These are phyloP conservation scores for Dendrobium chrysotoxum DNA, from an alignment of 106 monocot genomes.

Conservation along the genomic window DNA sequence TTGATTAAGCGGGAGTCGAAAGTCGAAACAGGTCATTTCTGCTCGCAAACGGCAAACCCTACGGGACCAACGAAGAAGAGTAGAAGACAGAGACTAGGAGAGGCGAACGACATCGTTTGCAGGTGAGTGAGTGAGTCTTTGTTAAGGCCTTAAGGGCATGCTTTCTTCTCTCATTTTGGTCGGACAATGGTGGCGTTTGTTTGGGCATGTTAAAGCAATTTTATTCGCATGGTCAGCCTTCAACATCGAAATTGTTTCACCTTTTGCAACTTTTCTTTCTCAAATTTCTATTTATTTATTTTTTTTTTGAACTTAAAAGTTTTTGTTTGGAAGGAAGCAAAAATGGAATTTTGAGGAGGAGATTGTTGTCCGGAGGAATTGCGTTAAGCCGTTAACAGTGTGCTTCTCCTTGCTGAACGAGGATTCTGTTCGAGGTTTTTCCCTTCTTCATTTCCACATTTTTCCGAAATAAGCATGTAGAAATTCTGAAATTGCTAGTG, in stretches of 20 bases:
- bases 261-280: background rate
- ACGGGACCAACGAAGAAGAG: too few species aligned
- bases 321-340: conserved; percentile 20
- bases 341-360: conserved; percentile 34
- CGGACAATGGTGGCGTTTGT: too few species aligned
- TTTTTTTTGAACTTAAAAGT: background rate
- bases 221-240: background rate
- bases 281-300: background rate
- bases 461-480: background rate
- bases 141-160: too few species aligned
- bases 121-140: too few species aligned
- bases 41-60: too few species aligned
- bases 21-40: too few species aligned
- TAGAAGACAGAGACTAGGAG: too few species aligned
- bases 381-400: conserved; percentile 38
- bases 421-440: conserved; percentile 47
- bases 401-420: conserved; percentile 47
- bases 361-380: conserved; percentile 33
- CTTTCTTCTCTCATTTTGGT: too few species aligned
- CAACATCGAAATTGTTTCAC: background rate
- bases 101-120: too few species aligned
- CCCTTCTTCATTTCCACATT: background rate
- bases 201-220: too few species aligned
- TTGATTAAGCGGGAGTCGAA: too few species aligned
- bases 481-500: too few species aligned